Base-by-base conservation (phyloP, 768 basidiomycete genomes). In the Mycena crocata region DNA sequence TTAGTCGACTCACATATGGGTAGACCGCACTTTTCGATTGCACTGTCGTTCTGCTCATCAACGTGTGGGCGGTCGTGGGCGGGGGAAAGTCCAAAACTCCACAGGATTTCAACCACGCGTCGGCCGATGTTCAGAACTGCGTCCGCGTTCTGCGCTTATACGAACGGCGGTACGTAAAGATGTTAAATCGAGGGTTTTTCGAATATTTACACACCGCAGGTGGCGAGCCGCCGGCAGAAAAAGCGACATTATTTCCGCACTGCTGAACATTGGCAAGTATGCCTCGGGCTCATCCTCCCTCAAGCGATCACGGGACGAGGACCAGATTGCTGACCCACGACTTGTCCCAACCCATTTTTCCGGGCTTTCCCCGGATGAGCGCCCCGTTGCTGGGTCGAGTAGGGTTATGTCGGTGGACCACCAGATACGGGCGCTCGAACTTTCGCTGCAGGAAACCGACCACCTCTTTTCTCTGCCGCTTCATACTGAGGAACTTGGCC, bases 11-110 rank as follows among this genome's bases (percentile, higher is more conserved):
- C 23, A 55, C 56, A 23, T 3, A 23, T 54, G 21, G 58, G 56
- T 66, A 68, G 71, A 57, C 66, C 31, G 62, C 71, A 21, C 72
- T 80, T 5, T 80, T 82, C 71, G 79, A 78, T 5, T 75, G 79
- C 9, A 54, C n/a, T n/a, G n/a, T n/a, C n/a, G n/a, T n/a, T n/a
- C n/a, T n/a, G n/a, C n/a, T n/a, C n/a, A n/a, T n/a, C n/a, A n/a
- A n/a, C n/a, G n/a, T n/a, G n/a, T n/a, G n/a, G n/a, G n/a, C n/a
- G n/a, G n/a, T n/a, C n/a, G n/a, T n/a, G n/a, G n/a, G n/a, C n/a
- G n/a, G n/a, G n/a, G n/a, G n/a, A n/a, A n/a, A n/a, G n/a, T n/a
- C n/a, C n/a, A n/a, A n/a, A n/a, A n/a, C n/a, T n/a, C n/a, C n/a
- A n/a, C n/a, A n/a, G n/a, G n/a, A n/a, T n/a, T n/a, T n/a, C n/a